Conservation (phyloP, 2,329 filamentous ascomycete genomes). For the Chlorencoelia australis region DNA sequence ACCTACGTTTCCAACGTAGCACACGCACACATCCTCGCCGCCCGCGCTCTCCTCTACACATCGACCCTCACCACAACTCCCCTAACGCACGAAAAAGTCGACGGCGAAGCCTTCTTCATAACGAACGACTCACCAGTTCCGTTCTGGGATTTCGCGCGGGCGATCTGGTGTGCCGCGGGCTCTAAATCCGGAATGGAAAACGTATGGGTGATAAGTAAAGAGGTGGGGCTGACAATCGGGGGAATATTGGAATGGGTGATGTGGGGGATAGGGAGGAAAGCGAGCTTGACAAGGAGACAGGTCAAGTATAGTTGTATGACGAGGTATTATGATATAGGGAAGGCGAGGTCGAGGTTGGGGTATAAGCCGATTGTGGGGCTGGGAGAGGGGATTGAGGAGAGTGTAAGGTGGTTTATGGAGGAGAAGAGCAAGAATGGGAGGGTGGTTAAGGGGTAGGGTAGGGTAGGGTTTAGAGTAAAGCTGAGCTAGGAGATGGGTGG, state of each 20-base stretch:
- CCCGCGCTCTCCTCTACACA: slow-evolving; percentile 39
- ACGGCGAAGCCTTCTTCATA: slow-evolving; percentile 82
- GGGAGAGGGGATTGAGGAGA: slow-evolving; percentile 46
- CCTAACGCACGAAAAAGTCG: slow-evolving; percentile 63
- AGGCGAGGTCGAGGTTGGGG: slow-evolving; percentile 60
- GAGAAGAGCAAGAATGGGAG: slow-evolving; percentile 14
- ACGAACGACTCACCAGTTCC: slow-evolving; percentile 79
- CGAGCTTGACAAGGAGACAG: slow-evolving; percentile 37
- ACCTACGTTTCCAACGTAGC: slow-evolving; percentile 60
- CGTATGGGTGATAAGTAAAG: slow-evolving; percentile 45
- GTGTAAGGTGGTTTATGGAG: slow-evolving; percentile 20
- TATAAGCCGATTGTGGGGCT: slow-evolving; percentile 59
- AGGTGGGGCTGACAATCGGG: slow-evolving; percentile 35
- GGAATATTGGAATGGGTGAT: slow-evolving; percentile 42
- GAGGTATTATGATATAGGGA: slow-evolving; percentile 66
- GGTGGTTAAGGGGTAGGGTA: no score
- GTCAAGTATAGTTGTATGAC: slow-evolving; percentile 63
- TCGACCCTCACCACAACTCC: slow-evolving; percentile 37
- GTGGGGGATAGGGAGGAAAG: slow-evolving; percentile 38
- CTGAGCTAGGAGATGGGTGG: no score
- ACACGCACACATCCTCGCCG: slow-evolving; percentile 73
- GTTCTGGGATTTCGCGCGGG: slow-evolving; percentile 81
- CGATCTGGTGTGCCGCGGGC: slow-evolving; percentile 55
- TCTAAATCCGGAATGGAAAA: slow-evolving; percentile 40
- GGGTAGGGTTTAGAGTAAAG: no score